Evolutionary conservation across 352 stramenopile species (phyloP), one percentile per base, ranked within the genome.

Genomic region (Pseudoperonospora humuli): DNA sequence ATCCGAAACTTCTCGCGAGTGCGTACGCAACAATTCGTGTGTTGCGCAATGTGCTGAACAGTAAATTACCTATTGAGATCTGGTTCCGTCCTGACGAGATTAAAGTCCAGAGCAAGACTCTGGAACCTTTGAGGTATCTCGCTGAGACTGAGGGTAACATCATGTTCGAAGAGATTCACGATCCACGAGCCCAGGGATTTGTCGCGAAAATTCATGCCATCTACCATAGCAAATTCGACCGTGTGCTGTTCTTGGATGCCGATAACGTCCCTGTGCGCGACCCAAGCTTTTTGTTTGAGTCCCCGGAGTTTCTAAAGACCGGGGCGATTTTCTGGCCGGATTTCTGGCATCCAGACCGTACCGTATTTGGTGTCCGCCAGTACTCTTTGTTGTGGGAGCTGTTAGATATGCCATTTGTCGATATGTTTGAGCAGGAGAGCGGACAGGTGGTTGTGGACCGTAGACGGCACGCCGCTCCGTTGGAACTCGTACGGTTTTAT

Each of bases 301-400:
- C 48, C 15, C 31, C 29, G 0, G 64, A 74, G 35, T 82, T 73
- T 21, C 39, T 45, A 5, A 39, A 50, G 14, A 66, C 45, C 5
- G 70, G 67, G 5, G 63, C 70, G 3, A 38, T 83, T 15, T 83
- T 83, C 37, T 83, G 70, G 70, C 70, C 70, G 0, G 70, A 83
- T 36, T 83, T 80, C 41, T 83, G 70, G 70, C 47, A 70, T 24
- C 64, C 67, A 8, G 50, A 26, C 29, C 57, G 56, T 20, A 70
- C 67, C 11, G 72, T 78, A 10, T 81, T 81, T 38, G 70, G 67
- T 24, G 49, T 81, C 14, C 53, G 64, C 24, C 55, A 63, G 23
- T 45, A 71, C 11, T 64, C 61, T 11, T 33, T 79, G 15, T 29
- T 82, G 19, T 83, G 70, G 70, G 57, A 72, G n/a, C 31, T 75